Evolutionary conservation across 257 asterid genomes (phyloP), one percentile per base, ranked within the genome.

Genomic region (Paraleonurus japonicus): DNA sequence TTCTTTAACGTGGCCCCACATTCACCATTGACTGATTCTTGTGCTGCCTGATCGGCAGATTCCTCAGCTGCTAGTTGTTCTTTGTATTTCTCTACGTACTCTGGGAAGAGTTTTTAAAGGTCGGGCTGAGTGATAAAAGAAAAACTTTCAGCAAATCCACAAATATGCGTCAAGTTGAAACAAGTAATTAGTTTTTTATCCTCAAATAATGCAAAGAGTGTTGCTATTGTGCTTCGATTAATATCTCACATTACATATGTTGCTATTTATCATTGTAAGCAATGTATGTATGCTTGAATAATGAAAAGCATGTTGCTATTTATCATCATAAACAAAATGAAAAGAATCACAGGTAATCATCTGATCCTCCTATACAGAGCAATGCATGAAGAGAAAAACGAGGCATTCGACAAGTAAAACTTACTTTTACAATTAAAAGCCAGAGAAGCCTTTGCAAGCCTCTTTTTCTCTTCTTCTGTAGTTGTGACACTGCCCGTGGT

Each of bases 401-500:
- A 60, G 61, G 58, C 71, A 51, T 55, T 5, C 1, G 20, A 72
- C 57, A n/a, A 23, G 75, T 10, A 58, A 22, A 67, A 84, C 97
- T 87, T 78, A 93, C 98, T 63, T 86, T 90, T 92, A 82, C 95
- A 88, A 70, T 95, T 95, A 79, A 85, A 92, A 71, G 94, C 92
- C 78, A 92, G 88, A 60, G 99, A 92, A 43, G 96, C 79, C 80
- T 85, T 92, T 20, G 99, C 99, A 63, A 92, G 97, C 82, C 69
- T 82, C 65, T 78, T 88, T 74, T 90, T 95, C 86, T 89, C 98
- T 80, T 78, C 88, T 30, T 77, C 87, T 2, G 98, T 84, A 67
- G 97, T 85, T 33, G 95, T 77, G 76, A 95, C 98, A 28, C 97
- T 92, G 77, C 99, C 99, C 10, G 97, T 95, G 59, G 99, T 95